Evolutionary conservation across 192 early-diverging fungal species (phyloP), one percentile per base, ranked within the genome.

Genomic region (Pilaira anomala): DNA sequence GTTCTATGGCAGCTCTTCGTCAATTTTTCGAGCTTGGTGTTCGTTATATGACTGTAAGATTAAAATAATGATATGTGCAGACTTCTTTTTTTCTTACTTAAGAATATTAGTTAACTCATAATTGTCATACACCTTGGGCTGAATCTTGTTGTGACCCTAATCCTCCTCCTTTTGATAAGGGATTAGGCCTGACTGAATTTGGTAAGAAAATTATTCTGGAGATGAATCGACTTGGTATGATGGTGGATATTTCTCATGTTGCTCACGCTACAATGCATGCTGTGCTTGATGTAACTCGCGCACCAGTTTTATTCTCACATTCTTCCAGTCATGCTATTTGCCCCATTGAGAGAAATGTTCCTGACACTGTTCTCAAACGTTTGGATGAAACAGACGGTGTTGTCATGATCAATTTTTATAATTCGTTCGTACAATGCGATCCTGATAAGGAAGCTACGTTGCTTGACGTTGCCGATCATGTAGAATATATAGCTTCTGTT

Each of bases 161-260:
- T 24, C 76, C 78, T 11, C 80, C 78, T 52, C 58, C 70, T 3
- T 68, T 59, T 42, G 63, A 62, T 33, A 45, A 75, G 63, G 56
- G 54, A 73, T 26, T 77, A 50, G 85, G 87, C 0, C 69, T 89
- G 21, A 81, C 84, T 1, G 44, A 41, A 3, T 86, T 82, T 63
- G 87, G 87, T 1, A 57, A 71, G 18, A 53, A 61, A 24, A 72
- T 88, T n/a, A 65, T 87, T 25, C 36, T 46, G 12, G 87, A 89
- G 63, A 87, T 88, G 87, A 89, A 89, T 72, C 65, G 86, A 2
- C 48, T 88, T 25, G 87, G 87, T 14, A 85, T 88, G 87, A 69
- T 87, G 74, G 85, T 88, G 13, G 87, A 88, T 58, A 63, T 88
- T 39, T 78, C 69, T 51, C 86, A 88, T 62, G 86, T 88, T n/a